These are phyloP conservation scores for Phytopythium vexans DNA, from an alignment of 352 stramenopile species.

Conservation along the genomic window DNA sequence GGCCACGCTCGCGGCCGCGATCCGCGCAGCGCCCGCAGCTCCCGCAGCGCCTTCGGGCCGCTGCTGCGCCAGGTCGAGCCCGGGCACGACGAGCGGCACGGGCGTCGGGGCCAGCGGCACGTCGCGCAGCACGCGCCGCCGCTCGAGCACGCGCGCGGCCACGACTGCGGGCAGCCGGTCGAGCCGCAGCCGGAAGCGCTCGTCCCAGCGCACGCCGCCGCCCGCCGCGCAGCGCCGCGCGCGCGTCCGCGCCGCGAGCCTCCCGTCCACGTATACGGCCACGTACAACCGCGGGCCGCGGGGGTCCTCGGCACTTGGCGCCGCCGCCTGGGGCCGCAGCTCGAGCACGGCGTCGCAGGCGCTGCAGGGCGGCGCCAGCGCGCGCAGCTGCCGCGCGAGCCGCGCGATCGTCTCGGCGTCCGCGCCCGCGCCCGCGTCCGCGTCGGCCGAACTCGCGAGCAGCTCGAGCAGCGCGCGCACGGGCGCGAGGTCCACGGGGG, in stretches of 20 bases:
- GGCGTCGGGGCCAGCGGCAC: constrained; percentile 42
- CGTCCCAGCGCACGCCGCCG: constrained; percentile 41
- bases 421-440: constrained; percentile 2
- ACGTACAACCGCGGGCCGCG: constrained; percentile 26
- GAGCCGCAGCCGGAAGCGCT: constrained; percentile 43
- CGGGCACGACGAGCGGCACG: constrained; percentile 51
- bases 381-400: neutral
- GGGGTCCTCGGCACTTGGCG: neutral
- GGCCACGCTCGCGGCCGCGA: constrained; percentile 43
- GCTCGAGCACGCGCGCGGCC: constrained; percentile 46
- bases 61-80: constrained; percentile 13
- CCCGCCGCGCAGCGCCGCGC: constrained; percentile 8
- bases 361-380: constrained; percentile 7
- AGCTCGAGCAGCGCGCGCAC: constrained; percentile 39
- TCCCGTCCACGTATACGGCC: constrained; percentile 37
- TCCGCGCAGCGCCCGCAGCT: neutral
- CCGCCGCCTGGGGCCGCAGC: constrained; percentile 1
- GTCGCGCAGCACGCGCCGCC: constrained; percentile 24
- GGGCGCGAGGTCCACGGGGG: constrained; percentile 28
- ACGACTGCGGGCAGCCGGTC: constrained; percentile 49
- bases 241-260: constrained; percentile 30
- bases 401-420: constrained; percentile 23
- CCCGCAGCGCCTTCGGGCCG: too few relatives aligned
- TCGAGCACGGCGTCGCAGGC: constrained; percentile 13
- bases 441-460: constrained; percentile 2